Base-by-base conservation (phyloP, 1,284 basidiomycete species). In the Termitomyces sp. region DNA sequence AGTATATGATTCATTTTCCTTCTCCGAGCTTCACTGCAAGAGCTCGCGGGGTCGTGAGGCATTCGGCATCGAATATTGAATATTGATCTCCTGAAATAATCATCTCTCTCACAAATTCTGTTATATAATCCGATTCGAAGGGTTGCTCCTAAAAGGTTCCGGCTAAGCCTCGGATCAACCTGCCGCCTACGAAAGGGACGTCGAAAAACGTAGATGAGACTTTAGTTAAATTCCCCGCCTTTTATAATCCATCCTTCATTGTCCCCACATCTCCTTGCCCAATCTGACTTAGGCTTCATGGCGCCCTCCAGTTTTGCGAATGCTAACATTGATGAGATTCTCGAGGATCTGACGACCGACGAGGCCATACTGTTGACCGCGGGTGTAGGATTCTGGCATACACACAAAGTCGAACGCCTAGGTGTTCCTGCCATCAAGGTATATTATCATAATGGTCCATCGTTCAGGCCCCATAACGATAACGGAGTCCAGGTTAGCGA, bases 361-460 rank as follows among this genome's bases (percentile, higher is more conserved):
- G 87, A 89, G 63, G 81, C 87, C 2, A 88, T 90, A 60, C 70
- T 75, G 19, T 73, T 91, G 26, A 84, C 81, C 12, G 83, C 84
- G 3, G 88, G 88, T 34, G 84, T 84, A 28, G 87, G 87, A 21
- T 84, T 86, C 65, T 90, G 88, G 89, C 82, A 88, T 65, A 90
- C 88, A 0, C 79, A 83, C 54, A 75, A 73, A 7, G 69, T 90
- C 19, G 78, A 83, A 8, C 72, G 87, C 6, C 73, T 89, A 2
- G 82, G 83, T 0, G 73, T 92, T 48, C 88, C 88, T 30, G 79
- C 86, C 9, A 73, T 91, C 64, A 88, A 90, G 73, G 84, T 84
- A 60, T 52, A 70, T 55, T 52, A 70, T 55, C 10, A n/a, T 13
- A 5, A 52, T 15, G 1, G 5, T 30, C 12, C 24, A 17, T 38